These are phyloP conservation scores for Sordariomycetes sp. DNA, from an alignment of 2,329 filamentous ascomycete genomes.

Conservation along the genomic window DNA sequence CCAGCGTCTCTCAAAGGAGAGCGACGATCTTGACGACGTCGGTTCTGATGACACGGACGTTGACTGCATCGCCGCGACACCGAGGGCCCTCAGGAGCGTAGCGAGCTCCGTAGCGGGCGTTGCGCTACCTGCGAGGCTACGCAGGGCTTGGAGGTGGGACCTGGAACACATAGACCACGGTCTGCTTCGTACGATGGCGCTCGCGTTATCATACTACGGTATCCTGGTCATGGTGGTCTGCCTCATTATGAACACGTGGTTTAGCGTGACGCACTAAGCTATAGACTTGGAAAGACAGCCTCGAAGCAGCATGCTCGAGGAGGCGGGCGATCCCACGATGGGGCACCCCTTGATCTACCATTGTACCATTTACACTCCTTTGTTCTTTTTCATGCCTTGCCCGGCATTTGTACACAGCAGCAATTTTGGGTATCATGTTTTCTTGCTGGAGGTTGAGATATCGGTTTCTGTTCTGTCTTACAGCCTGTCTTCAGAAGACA, in stretches of 20 bases:
- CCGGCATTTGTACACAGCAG: background rate
- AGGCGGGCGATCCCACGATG: background rate
- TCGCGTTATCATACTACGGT: slow-evolving; percentile 75
- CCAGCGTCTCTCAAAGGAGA: slow-evolving; percentile 79
- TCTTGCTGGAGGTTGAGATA: background rate
- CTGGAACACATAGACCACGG: slow-evolving; percentile 53
- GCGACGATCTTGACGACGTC: slow-evolving; percentile 67
- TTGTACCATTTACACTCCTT: background rate
- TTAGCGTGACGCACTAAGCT: slow-evolving; percentile 50
- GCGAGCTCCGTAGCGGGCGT: slow-evolving; percentile 22
- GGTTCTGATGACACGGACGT: slow-evolving; percentile 40
- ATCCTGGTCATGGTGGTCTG: slow-evolving; percentile 82
- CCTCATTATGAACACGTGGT: slow-evolving; percentile 75
- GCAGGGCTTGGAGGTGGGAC: slow-evolving; percentile 37
- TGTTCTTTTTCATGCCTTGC: background rate
- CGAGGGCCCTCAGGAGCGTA: slow-evolving; percentile 30
- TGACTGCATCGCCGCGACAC: slow-evolving; percentile 31
- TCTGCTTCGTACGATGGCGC: slow-evolving; percentile 59
- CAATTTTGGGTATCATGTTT: background rate
- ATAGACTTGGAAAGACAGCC: background rate
- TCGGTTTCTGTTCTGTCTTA: background rate
- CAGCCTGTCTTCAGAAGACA: background rate
- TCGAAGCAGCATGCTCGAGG: background rate
- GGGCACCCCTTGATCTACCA: background rate
- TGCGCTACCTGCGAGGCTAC: slow-evolving; percentile 16